Percentiles rank a stretch among this genome's conserved stretches.
These are phyloP conservation scores for Microcos paniculata DNA, from an alignment of 345 rosid species.

Conservation along the genomic window DNA sequence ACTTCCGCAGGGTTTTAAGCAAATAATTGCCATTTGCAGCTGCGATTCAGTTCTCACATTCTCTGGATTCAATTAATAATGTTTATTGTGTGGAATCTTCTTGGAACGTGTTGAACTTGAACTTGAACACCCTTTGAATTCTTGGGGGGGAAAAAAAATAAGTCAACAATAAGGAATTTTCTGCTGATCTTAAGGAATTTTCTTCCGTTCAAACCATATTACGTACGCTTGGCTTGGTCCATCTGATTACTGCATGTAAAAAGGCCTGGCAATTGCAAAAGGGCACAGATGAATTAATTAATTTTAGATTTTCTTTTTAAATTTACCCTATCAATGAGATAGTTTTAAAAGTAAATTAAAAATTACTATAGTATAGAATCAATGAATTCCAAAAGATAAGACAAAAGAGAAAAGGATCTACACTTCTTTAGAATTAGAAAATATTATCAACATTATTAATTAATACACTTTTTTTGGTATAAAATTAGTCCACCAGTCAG, in stretches of 20 bases:
- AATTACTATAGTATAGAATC: not conserved
- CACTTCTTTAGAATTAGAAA: not conserved
- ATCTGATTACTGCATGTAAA: too few relatives aligned
- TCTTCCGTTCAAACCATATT: too few relatives aligned
- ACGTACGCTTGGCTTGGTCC: too few relatives aligned
- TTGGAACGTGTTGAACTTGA: not conserved
- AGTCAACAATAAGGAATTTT: not conserved
- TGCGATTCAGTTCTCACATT: not conserved
- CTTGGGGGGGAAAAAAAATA: not conserved
- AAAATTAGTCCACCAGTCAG: conserved; percentile 12
- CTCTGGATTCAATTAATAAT: not conserved
- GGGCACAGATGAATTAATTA: not conserved
- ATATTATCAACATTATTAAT: not conserved
- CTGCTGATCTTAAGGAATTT: too few relatives aligned
- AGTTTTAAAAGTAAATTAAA: not conserved
- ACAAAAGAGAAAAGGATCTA: conserved; percentile 18
- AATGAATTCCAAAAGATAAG: conserved; percentile 23
- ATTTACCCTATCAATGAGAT: not conserved
- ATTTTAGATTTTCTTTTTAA: too few relatives aligned
- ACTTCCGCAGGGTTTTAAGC: not conserved
- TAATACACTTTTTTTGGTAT: not conserved
- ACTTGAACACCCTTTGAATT: not conserved
- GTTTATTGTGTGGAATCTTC: not conserved
- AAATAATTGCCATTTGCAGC: not conserved
- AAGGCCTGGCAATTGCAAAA: too few relatives aligned